Base-by-base conservation (phyloP, 177 flowering plant species). In the Vitis hybrid region DNA sequence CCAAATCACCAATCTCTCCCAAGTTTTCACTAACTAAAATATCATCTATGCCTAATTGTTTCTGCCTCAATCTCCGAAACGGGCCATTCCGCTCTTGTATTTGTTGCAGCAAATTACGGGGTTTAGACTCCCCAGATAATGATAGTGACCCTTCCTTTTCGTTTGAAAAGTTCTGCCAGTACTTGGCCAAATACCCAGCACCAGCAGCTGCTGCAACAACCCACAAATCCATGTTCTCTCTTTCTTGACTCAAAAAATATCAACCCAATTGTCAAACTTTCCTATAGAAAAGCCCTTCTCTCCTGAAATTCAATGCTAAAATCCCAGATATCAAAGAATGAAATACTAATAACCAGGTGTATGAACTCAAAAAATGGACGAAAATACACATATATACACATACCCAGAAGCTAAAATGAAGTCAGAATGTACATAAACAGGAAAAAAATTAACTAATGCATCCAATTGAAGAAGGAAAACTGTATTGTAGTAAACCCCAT, bases 121-220 rank as follows among this genome's bases (percentile, higher is more conserved):
- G 10, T n/a, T 63, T 15, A 10, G 67, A 8, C 48, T 78, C 61
- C 58, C 72, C 75, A 10, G 18, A 20, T 63, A 22, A 16, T 10
- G 71, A 61, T 45, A 58, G 52, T 26, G 73, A 52, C 14, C 59
- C 78, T 64, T 81, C 84, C 56, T 60, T 72, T 67, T 81, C 83
- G 69, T 59, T 73, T 3, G 64, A 54, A 14, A 76, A 19, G 48
- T 84, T 74, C 68, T 81, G 68, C 76, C 73, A 74, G 61, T 74
- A 74, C 71, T 85, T 87, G 11, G 83, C 87, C 50, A 84, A 50
- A 66, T 77, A 83, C 3, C 91, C 90, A 57, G 97, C 88, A 69
- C 88, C 86, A 64, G 91, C 83, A 60, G 90, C 90, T 54, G 86
- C 93, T 59, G 89, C 88, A 63, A 70, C 73, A 52, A 68, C 71